A percentile compares a stretch with the other conserved stretches of the same genome.
These are phyloP conservation scores for Sextonia rubra DNA, from an alignment of 164 flowering plant species.

Conservation along the genomic window DNA sequence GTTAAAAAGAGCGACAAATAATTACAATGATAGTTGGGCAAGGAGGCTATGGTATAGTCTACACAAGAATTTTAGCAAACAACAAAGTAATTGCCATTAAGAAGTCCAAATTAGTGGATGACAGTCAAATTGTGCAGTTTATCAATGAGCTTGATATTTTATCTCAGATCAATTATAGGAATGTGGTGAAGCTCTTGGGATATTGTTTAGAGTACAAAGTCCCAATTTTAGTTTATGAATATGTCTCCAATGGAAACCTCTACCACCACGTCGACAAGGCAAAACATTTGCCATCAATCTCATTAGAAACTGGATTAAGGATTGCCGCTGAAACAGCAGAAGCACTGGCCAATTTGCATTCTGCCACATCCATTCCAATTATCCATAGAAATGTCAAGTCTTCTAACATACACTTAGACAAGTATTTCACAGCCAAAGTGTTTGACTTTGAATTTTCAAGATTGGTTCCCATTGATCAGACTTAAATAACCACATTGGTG, in stretches of 20 bases:
- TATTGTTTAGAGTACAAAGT: slow-evolving; percentile 42
- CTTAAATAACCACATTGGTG: slow-evolving; percentile 7
- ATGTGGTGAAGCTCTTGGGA: slow-evolving; percentile 39
- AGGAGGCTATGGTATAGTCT: no score
- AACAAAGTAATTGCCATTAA: no score
- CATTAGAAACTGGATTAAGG: slow-evolving; percentile 26
- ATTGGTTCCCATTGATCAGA: background rate
- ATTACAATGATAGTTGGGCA: no score
- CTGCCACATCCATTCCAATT: slow-evolving; percentile 34
- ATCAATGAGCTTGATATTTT: slow-evolving; percentile 34
- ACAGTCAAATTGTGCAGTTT: no score
- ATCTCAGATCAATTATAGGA: slow-evolving; percentile 39
- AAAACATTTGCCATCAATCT: background rate
- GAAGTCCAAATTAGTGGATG: no score
- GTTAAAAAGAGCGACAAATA: no score
- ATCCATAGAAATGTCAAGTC: slow-evolving; percentile 40
- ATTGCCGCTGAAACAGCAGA: slow-evolving; percentile 28
- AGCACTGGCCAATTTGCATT: slow-evolving; percentile 36
- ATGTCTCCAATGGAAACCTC: slow-evolving; percentile 36
- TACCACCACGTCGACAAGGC: slow-evolving; percentile 27
- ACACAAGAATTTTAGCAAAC: no score
- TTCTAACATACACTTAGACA: slow-evolving; percentile 35
- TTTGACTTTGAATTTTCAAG: slow-evolving; percentile 21
- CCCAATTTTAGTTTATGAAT: slow-evolving; percentile 41
- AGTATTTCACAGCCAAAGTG: slow-evolving; percentile 27